Evolutionary conservation across 352 stramenopile species (phyloP).

Genomic region (Phytophthora brassicae): DNA sequence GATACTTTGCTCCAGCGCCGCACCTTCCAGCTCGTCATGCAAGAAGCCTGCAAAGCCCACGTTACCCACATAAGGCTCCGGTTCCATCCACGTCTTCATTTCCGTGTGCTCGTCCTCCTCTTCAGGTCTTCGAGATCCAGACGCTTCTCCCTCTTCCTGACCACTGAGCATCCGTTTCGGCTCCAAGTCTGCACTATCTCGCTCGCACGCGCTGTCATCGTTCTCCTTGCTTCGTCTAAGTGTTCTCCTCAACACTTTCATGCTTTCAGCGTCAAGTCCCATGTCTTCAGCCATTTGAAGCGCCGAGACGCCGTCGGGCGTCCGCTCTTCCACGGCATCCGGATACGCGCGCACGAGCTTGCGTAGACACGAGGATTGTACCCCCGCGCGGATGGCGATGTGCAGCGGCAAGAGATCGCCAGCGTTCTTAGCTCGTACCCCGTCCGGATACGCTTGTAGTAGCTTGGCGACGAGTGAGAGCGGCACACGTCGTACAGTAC

Average conservation of each 20-base stretch:
- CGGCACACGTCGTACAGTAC: constrained; percentile 64
- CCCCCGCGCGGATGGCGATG: constrained; percentile 71
- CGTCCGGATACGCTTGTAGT: constrained; percentile 61
- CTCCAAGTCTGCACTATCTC: constrained; percentile 12
- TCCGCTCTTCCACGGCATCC: constrained; percentile 43
- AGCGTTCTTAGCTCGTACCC: constrained; percentile 59
- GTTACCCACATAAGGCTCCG: constrained; percentile 32
- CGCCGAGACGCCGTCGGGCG: constrained; percentile 48
- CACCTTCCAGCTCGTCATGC: constrained; percentile 13
- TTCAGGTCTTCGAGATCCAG: constrained; percentile 13
- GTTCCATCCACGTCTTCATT: constrained; percentile 19
- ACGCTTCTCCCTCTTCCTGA: constrained; percentile 38
- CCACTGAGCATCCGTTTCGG: constrained; percentile 10
- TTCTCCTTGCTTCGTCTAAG: constrained; percentile 19
- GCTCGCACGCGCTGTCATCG: constrained; percentile 23
- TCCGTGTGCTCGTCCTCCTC: constrained; percentile 14
- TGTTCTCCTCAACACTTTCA: constrained; percentile 50
- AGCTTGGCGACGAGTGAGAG: constrained; percentile 62
- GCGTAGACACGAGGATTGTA: constrained; percentile 49
- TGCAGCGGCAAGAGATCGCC: constrained; percentile 72
- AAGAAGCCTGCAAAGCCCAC: constrained; percentile 22
- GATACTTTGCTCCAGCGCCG: constrained; percentile 24
- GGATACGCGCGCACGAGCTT: constrained; percentile 60
- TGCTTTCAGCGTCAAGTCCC: constrained; percentile 37
- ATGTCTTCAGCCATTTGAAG: constrained; percentile 57